Conservation (phyloP, 2,329 filamentous ascomycete species). For the Boeremia lycopersici region DNA sequence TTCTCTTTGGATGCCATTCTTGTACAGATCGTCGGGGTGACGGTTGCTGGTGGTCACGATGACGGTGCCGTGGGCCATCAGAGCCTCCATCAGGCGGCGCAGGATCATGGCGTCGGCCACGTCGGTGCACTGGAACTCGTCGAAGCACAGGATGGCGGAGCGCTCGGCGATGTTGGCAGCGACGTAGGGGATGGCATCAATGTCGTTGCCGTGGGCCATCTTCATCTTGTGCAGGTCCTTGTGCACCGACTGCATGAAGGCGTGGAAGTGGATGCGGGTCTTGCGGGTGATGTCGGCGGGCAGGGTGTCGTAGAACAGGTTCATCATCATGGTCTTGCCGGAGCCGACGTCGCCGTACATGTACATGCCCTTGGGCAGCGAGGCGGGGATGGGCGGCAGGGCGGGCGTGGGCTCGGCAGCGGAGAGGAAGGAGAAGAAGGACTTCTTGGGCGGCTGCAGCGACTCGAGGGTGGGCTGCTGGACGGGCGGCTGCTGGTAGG, state of each 20-base stretch:
- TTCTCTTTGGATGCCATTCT: conserved; percentile 94
- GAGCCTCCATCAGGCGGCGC: conserved; percentile 80
- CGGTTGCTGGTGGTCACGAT: conserved; percentile 95
- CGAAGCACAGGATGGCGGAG: conserved; percentile 89
- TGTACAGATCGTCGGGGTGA: conserved; percentile 96
- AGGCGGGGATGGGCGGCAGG: conserved; percentile 65
- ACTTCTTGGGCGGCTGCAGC: conserved; percentile 60
- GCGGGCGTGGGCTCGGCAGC: conserved; percentile 47
- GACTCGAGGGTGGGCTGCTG: conserved; percentile 78
- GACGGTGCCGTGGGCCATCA: conserved; percentile 97
- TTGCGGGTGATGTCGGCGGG: conserved; percentile 80
- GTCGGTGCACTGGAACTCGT: conserved; percentile 98
- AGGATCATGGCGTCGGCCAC: conserved; percentile 99
- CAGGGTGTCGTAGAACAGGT: conserved; percentile 93
- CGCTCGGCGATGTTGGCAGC: conserved; percentile 91
- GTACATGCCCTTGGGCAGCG: conserved; percentile 86
- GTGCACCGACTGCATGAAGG: conserved; percentile 99
- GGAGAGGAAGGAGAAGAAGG: conserved; percentile 68
- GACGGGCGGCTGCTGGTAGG: conserved; percentile 76
- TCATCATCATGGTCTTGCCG: conserved; percentile 99
- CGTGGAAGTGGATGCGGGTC: conserved; percentile 96
- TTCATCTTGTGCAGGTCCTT: conserved; percentile 88
- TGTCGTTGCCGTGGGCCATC: conserved; percentile 83
- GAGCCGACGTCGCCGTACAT: conserved; percentile 96
- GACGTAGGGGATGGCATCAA: conserved; percentile 89